Evolutionary conservation across 495 filamentous ascomycete genomes (phyloP).

Genomic region (Neurospora cerealis): DNA sequence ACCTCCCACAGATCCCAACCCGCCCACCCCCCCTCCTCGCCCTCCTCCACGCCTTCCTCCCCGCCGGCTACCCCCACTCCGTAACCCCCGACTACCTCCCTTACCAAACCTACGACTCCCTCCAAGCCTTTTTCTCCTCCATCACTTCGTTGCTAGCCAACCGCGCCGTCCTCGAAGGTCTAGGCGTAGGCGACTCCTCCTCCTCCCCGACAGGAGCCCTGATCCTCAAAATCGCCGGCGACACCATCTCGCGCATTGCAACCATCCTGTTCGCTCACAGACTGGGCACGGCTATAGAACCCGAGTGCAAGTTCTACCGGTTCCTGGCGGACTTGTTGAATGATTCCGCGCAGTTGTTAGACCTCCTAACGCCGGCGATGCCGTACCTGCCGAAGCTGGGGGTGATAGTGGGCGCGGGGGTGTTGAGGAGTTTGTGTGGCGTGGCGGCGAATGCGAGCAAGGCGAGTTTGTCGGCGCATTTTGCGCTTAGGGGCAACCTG

Average conservation of each 20-base stretch:
- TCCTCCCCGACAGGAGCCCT: conserved; percentile 82
- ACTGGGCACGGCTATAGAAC: conserved; percentile 78
- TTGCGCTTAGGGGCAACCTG: conserved; percentile 78
- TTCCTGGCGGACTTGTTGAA: conserved; percentile 89
- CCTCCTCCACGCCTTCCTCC: conserved; percentile 72
- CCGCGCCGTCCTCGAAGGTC: conserved; percentile 81
- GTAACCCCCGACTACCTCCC: conserved; percentile 83
- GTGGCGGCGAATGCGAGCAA: conserved; percentile 85
- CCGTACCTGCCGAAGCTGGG: conserved; percentile 56
- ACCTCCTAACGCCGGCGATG: conserved; percentile 75
- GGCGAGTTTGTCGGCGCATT: conserved; percentile 84
- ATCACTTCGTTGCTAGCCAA: conserved; percentile 84
- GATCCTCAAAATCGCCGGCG: conserved; percentile 77
- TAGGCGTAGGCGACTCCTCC: conserved; percentile 80
- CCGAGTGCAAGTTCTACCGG: conserved; percentile 90
- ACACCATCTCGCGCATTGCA: conserved; percentile 72
- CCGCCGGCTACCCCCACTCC: conserved; percentile 82
- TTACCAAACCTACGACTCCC: conserved; percentile 65
- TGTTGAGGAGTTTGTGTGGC: conserved; percentile 75
- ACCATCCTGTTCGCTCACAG: conserved; percentile 87
- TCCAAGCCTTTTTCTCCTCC: conserved; percentile 92
- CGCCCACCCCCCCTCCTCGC: conserved; percentile 14
- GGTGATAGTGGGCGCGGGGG: conserved; percentile 64
- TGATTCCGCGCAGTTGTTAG: conserved; percentile 80
- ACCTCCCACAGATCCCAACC: background rate